Percentiles rank a stretch among this genome's conserved stretches.
Conservation (phyloP, 2,329 filamentous ascomycete species). For the Penicillium vulpinum region DNA sequence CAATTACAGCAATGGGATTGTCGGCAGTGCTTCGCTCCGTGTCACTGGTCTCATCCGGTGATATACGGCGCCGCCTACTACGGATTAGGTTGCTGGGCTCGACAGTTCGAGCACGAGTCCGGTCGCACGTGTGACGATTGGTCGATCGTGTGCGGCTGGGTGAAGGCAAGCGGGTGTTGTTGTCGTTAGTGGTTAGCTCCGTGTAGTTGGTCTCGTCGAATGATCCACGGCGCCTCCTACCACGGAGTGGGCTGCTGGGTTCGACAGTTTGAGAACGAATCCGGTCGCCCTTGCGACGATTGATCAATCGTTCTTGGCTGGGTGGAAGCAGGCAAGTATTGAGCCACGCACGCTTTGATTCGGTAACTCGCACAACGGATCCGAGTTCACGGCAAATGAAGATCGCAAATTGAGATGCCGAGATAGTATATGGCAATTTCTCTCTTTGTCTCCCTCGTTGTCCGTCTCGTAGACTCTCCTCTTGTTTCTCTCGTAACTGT, state of each 20-base stretch:
- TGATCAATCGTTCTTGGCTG: too few relatives aligned
- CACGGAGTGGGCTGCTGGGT: too few relatives aligned
- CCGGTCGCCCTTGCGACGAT: too few relatives aligned
- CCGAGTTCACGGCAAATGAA: neutral
- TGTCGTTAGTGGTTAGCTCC: too few relatives aligned
- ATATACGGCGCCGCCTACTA: neutral
- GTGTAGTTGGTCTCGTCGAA: too few relatives aligned
- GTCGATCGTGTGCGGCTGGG: neutral
- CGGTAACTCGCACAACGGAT: neutral
- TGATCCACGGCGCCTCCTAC: too few relatives aligned
- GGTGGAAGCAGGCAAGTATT: neutral
- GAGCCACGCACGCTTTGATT: neutral
- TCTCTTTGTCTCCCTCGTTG: too few relatives aligned
- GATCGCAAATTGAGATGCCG: neutral
- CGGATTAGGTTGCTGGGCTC: neutral
- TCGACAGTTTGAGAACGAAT: too few relatives aligned
- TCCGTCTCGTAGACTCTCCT: too few relatives aligned
- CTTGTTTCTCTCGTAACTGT: neutral
- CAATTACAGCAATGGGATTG: too few relatives aligned
- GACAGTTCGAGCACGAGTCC: neutral
- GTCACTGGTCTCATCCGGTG: neutral
- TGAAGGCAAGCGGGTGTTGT: too few relatives aligned
- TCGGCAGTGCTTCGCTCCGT: too few relatives aligned
- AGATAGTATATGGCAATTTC: neutral
- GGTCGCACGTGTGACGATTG: neutral